Evolutionary conservation across 768 basidiomycete genomes (phyloP).

Genomic region (Collybiopsis confluens): DNA sequence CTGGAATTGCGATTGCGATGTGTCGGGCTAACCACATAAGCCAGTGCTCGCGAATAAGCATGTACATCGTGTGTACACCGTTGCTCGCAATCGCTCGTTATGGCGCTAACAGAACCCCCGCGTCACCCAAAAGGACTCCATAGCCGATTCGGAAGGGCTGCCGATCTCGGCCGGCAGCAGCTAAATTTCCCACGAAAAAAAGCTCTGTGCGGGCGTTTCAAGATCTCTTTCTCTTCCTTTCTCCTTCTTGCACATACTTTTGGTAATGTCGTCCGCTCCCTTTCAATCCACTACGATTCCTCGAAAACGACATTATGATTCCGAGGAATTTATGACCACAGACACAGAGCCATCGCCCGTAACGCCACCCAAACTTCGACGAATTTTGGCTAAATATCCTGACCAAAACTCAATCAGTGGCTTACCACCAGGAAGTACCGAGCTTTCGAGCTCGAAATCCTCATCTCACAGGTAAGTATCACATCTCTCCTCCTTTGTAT

Average conservation of each 20-base stretch:
- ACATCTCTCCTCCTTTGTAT: neutral
- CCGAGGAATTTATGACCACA: neutral
- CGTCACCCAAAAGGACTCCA: too few species aligned
- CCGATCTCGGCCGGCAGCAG: too few species aligned
- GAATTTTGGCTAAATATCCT: conserved; percentile 3
- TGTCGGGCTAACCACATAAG: too few species aligned
- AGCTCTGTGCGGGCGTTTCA: neutral
- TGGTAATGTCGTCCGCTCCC: neutral
- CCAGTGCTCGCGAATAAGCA: too few species aligned
- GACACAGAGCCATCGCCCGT: neutral
- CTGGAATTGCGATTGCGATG: too few species aligned
- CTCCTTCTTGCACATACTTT: neutral
- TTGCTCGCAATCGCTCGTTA: too few species aligned
- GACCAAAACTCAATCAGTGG: neutral
- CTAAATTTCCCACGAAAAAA: neutral
- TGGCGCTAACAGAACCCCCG: too few species aligned
- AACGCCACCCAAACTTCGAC: conserved; percentile 5
- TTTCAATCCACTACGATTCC: neutral
- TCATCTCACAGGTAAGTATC: neutral
- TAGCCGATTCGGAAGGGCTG: too few species aligned
- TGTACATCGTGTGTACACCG: too few species aligned
- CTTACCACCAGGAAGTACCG: neutral
- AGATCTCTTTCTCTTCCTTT: neutral
- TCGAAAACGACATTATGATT: neutral
- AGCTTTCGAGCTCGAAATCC: neutral